A percentile compares a stretch with the other conserved stretches of the same genome.
Evolutionary conservation across 2,329 filamentous ascomycete species (phyloP).

Genomic region (Arthroderma uncinatum): DNA sequence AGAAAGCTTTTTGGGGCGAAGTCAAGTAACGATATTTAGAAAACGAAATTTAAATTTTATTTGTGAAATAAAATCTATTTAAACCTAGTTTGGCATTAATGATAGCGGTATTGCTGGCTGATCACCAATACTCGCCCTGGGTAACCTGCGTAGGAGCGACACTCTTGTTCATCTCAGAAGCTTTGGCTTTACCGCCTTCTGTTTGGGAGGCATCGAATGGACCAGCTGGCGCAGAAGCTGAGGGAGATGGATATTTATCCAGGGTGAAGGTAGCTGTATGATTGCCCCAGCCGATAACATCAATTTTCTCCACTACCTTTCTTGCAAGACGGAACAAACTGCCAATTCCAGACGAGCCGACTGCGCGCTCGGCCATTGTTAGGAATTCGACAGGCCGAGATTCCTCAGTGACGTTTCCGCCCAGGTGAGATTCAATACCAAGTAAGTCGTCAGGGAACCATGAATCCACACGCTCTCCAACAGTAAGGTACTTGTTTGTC

Average conservation of each 20-base stretch:
- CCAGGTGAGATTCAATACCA: constrained; percentile 17
- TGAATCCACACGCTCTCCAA: constrained; percentile 26
- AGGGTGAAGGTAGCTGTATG: constrained; percentile 9
- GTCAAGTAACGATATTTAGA: neutral
- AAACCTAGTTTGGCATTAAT: neutral
- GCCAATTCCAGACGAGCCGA: constrained; percentile 21
- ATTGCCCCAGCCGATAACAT: constrained; percentile 28
- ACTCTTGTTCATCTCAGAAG: neutral
- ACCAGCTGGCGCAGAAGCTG: neutral
- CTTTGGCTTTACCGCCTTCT: neutral
- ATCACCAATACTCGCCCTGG: neutral
- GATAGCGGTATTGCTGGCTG: neutral
- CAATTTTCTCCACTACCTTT: constrained; percentile 28
- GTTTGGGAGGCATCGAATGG: neutral
- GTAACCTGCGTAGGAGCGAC: neutral
- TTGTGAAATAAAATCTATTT: neutral
- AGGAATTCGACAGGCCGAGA: neutral
- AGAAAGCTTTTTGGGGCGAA: too few species aligned
- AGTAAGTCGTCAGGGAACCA: constrained; percentile 25
- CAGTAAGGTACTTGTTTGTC: constrained; percentile 24
- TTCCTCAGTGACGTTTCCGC: constrained; percentile 8
- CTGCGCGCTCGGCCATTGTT: constrained; percentile 5
- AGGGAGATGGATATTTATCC: neutral
- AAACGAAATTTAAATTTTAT: neutral
- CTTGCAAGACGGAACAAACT: constrained; percentile 24